phyloP scores from a whole-genome alignment of 2,329 filamentous ascomycete genomes.

The Aquanectria penicillioides region DNA sequence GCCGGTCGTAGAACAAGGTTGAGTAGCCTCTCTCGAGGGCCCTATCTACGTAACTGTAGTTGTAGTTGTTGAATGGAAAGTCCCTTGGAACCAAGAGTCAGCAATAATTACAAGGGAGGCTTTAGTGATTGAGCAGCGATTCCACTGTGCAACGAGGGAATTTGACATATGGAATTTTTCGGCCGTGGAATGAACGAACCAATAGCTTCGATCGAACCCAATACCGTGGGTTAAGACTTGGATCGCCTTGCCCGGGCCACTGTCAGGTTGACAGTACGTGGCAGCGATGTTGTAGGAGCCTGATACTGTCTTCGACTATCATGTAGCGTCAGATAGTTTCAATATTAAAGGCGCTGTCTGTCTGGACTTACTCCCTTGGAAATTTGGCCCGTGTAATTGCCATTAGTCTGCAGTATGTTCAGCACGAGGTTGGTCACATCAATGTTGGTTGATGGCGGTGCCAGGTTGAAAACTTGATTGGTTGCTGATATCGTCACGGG shows the following conservation, averaged over 20 bases:
- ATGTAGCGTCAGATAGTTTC: not conserved
- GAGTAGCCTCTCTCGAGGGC: not conserved
- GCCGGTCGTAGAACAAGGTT: not conserved
- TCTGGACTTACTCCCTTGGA: not conserved
- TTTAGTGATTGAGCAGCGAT: too few species aligned
- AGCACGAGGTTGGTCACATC: not conserved
- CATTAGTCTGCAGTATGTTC: not conserved
- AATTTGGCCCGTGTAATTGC: not conserved
- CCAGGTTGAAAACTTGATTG: not conserved
- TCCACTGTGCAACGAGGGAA: not conserved
- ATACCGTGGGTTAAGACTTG: slow-evolving; percentile 2
- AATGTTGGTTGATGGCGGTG: not conserved
- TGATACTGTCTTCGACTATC: not conserved
- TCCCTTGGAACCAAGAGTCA: not conserved
- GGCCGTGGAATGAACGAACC: not conserved
- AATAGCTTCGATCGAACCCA: slow-evolving; percentile 1
- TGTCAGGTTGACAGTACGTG: not conserved
- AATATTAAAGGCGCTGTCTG: not conserved
- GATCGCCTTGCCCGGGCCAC: not conserved
- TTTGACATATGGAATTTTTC: not conserved
- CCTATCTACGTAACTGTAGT: slow-evolving; percentile 1
- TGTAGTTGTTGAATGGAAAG: not conserved
- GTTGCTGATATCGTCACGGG: not conserved
- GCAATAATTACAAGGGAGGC: too few species aligned
- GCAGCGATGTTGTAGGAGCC: not conserved